Percentiles rank a stretch among this genome's conserved stretches.
Conservation (phyloP, 805 yeast species). For the Yueomyces sinensis region DNA sequence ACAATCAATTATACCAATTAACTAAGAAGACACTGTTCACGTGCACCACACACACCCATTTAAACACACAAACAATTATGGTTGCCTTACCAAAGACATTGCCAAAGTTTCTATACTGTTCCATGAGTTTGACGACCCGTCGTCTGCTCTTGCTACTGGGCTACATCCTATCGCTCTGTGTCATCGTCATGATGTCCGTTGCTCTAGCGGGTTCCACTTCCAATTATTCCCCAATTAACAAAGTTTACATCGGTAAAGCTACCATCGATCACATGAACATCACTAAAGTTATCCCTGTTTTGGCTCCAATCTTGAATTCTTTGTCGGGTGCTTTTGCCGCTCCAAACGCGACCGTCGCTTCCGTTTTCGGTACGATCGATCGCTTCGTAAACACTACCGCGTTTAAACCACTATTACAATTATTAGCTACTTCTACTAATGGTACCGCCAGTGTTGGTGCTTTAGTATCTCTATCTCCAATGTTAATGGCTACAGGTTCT, state of each 20-base stretch:
- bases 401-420: conserved; percentile 16
- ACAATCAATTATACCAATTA: no score
- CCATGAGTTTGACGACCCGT: neutral
- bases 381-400: conserved; percentile 16
- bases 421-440: conserved; percentile 16
- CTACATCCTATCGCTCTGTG: conserved; percentile 13
- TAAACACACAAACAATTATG: no score
- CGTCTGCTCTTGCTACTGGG: neutral
- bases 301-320: conserved; percentile 16
- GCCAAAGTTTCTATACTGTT: no score
- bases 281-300: conserved; percentile 21
- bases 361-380: conserved; percentile 14
- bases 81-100: no score
- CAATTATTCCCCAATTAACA: conserved; percentile 18
- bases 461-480: conserved; percentile 16
- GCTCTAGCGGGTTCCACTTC: conserved; percentile 22
- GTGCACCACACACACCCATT: no score
- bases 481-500: conserved; percentile 10
- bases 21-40: no score
- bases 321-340: conserved; percentile 17
- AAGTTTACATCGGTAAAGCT: conserved; percentile 22
- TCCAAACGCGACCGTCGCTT: conserved; percentile 9
- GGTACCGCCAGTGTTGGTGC: conserved; percentile 14
- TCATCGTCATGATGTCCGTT: conserved; percentile 18
- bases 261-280: conserved; percentile 22